phyloP scores from a whole-genome alignment of 768 basidiomycete species.

The Trametes coccinea region DNA sequence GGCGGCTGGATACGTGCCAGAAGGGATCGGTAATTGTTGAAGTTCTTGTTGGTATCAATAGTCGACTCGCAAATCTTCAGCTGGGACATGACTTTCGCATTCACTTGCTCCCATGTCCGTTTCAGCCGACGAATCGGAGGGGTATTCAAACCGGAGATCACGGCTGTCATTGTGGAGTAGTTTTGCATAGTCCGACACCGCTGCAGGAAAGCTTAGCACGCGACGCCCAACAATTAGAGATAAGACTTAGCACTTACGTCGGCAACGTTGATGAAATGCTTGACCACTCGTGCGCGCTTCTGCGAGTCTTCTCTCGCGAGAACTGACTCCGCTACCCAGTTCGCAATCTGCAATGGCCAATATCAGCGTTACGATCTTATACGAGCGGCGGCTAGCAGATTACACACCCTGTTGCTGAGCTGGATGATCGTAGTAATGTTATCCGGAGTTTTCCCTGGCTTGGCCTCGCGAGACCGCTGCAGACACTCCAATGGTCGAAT shows the following conservation, averaged over 20 bases:
- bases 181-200: constrained; percentile 89
- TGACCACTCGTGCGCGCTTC: constrained; percentile 77
- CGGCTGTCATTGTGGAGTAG: constrained; percentile 96
- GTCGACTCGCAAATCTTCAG: constrained; percentile 84
- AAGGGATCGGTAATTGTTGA: constrained; percentile 84
- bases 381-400: neutral
- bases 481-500: constrained; percentile 92
- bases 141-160: constrained; percentile 91
- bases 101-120: constrained; percentile 91
- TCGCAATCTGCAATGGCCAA: constrained; percentile 64
- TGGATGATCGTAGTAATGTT: constrained; percentile 88
- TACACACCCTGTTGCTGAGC: constrained; percentile 77
- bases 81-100: constrained; percentile 67
- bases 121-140: constrained; percentile 91
- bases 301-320: constrained; percentile 79
- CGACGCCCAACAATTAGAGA: neutral
- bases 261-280: constrained; percentile 88
- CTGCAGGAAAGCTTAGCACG: constrained; percentile 40
- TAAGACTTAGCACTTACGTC: constrained; percentile 59
- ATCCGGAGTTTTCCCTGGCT: constrained; percentile 63
- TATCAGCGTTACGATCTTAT: neutral
- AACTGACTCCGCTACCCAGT: constrained; percentile 90
- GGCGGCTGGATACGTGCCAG: constrained; percentile 85
- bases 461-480: constrained; percentile 77
- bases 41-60: constrained; percentile 92